A percentile compares a stretch with the other conserved stretches of the same genome.
Evolutionary conservation across 1,139 yeast species (phyloP).

Genomic region (Geotrichum europaeum): DNA sequence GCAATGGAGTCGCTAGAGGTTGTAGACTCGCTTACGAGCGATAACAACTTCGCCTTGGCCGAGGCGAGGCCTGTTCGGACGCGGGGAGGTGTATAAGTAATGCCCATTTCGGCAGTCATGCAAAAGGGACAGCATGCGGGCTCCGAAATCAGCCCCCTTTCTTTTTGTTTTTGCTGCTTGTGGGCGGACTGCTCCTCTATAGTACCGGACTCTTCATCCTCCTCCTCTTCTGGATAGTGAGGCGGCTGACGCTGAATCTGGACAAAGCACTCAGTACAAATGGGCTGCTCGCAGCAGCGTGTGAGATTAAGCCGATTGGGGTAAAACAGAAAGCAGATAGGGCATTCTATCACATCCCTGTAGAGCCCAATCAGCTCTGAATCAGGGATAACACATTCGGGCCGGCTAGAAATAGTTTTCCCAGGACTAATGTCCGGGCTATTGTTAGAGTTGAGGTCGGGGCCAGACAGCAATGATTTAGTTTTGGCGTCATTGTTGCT

Average conservation of each 20-base stretch:
- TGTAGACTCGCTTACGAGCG: not conserved
- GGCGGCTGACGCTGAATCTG: conserved; percentile 91
- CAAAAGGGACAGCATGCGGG: conserved; percentile 93
- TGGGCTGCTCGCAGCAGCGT: conserved; percentile 87
- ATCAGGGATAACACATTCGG: not conserved
- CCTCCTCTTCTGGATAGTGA: conserved; percentile 75
- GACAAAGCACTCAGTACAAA: conserved; percentile 94
- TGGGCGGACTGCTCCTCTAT: conserved; percentile 12
- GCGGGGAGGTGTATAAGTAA: conserved; percentile 63
- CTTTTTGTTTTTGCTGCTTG: conserved; percentile 30
- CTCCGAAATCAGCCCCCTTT: conserved; percentile 70
- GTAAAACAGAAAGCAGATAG: conserved; percentile 84
- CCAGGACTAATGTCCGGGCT: not conserved
- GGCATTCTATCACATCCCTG: conserved; percentile 71
- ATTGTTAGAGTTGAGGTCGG: not conserved
- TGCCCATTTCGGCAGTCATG: conserved; percentile 81
- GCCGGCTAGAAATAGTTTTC: not conserved
- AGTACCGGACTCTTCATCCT: not conserved
- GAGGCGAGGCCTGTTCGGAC: conserved; percentile 32
- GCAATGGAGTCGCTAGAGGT: not conserved
- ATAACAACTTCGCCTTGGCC: not conserved
- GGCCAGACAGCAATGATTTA: not conserved
- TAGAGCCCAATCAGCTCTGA: conserved; percentile 35
- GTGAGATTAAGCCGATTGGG: conserved; percentile 75
- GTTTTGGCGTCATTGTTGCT: not conserved